Evolutionary conservation across 805 yeast species (phyloP).

Genomic region (Schizosaccharomyces japonicus): DNA sequence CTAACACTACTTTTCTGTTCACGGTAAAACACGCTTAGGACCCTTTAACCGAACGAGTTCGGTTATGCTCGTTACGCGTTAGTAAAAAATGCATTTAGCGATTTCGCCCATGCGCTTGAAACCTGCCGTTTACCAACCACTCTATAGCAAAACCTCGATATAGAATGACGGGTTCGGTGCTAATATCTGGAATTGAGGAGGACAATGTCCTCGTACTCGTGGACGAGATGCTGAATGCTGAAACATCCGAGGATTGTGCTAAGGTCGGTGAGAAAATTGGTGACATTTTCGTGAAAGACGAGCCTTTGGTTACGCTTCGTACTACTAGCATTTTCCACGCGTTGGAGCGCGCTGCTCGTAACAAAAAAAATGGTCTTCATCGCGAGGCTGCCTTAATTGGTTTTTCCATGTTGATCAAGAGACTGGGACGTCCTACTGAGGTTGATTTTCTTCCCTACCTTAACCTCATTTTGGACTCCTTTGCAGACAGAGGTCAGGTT

Average conservation of each 20-base stretch:
- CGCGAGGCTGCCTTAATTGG: constrained; percentile 5
- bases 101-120: too few relatives aligned
- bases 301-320: neutral
- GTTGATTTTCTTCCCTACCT: constrained; percentile 45
- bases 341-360: neutral
- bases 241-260: neutral
- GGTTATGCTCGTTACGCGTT: too few relatives aligned
- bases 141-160: too few relatives aligned
- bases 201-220: constrained; percentile 1
- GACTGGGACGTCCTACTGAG: constrained; percentile 23
- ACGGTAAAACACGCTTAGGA: too few relatives aligned
- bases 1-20: too few relatives aligned
- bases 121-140: too few relatives aligned
- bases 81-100: too few relatives aligned
- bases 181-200: neutral
- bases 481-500: constrained; percentile 68
- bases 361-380: constrained; percentile 1
- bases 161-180: neutral
- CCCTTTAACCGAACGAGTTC: too few relatives aligned
- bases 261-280: neutral
- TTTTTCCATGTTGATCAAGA: neutral
- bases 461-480: constrained; percentile 39
- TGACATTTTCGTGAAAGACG: neutral
- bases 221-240: neutral
- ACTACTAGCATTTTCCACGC: neutral